phyloP scores from a whole-genome alignment of 495 filamentous ascomycete species.

The Aspergillus haitiensis region DNA sequence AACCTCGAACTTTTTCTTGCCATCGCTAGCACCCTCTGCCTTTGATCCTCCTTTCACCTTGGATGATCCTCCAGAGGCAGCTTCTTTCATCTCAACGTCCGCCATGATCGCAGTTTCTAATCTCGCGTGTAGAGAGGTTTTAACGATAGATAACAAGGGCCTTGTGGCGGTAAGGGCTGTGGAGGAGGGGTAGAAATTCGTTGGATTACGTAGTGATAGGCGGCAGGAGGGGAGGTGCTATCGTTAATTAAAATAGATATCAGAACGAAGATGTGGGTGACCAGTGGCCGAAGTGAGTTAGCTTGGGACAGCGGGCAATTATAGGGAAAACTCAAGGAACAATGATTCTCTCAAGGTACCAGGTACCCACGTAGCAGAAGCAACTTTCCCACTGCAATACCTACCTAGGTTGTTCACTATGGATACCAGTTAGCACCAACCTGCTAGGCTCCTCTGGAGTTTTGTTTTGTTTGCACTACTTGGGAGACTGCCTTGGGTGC shows the following conservation, averaged over 20 bases:
- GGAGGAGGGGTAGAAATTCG: constrained; percentile 21
- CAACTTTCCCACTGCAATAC: too few relatives aligned
- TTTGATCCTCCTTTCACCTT: constrained; percentile 65
- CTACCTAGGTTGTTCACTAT: background rate
- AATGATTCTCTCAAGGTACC: too few relatives aligned
- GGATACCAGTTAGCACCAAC: constrained; percentile 1
- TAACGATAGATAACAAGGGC: background rate
- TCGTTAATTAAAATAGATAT: too few relatives aligned
- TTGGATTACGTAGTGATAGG: constrained; percentile 24
- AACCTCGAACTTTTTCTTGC: constrained; percentile 94
- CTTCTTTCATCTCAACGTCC: constrained; percentile 96
- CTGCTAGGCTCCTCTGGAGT: background rate
- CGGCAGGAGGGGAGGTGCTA: constrained; percentile 3
- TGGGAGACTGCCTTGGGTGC: background rate
- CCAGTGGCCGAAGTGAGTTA: background rate
- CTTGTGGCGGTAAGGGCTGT: constrained; percentile 1
- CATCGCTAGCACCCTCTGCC: constrained; percentile 58
- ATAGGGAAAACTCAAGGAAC: too few relatives aligned
- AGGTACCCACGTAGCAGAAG: too few relatives aligned
- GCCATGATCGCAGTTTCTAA: constrained; percentile 62
- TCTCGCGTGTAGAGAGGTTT: background rate
- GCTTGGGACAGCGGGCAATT: background rate
- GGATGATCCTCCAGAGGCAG: constrained; percentile 49
- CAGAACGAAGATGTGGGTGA: background rate
- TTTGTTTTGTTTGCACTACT: constrained; percentile 23